Evolutionary conservation across 208 protist genomes (phyloP).

Genomic region (Paratrypanosoma confusum): DNA sequence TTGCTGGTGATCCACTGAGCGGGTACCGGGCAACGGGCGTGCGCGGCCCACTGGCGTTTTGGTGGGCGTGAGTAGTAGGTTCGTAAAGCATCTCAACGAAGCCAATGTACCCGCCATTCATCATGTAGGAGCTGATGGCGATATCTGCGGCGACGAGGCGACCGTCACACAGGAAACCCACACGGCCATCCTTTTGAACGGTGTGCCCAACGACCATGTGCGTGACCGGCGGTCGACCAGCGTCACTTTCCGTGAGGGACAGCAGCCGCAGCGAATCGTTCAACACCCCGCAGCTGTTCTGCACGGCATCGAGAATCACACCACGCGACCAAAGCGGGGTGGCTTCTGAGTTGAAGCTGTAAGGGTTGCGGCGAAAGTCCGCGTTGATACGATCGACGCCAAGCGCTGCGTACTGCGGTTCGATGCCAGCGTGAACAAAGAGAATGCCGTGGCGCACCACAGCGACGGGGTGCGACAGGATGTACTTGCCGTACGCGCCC

Average conservation of each 20-base stretch:
- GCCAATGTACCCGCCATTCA: constrained; percentile 1
- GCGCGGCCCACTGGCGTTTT: too few species aligned
- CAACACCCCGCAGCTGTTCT: constrained; percentile 25
- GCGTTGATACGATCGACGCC: constrained; percentile 25
- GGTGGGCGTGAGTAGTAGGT: too few species aligned
- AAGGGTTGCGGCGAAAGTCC: constrained; percentile 4
- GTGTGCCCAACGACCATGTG: constrained; percentile 60
- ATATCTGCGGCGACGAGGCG: constrained; percentile 18
- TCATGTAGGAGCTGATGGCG: constrained; percentile 20
- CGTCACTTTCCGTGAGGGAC: constrained; percentile 6
- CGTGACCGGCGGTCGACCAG: constrained; percentile 7
- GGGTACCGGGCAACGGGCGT: too few species aligned
- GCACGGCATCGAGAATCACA: constrained; percentile 9
- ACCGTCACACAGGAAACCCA: constrained; percentile 15
- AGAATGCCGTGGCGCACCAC: constrained; percentile 20
- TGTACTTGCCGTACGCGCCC: constrained; percentile 29
- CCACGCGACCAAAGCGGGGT: constrained; percentile 33
- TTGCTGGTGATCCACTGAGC: too few species aligned
- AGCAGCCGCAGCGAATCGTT: constrained; percentile 19
- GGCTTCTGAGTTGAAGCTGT: constrained; percentile 3
- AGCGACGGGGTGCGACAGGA: constrained; percentile 22
- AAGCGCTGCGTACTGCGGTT: constrained; percentile 8
- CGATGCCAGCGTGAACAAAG: constrained; percentile 57
- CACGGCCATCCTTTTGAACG: constrained; percentile 5
- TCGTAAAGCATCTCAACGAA: constrained; percentile 14